Base-by-base conservation (phyloP, 164 flowering plant genomes). In the Tetracentron sinense region DNA sequence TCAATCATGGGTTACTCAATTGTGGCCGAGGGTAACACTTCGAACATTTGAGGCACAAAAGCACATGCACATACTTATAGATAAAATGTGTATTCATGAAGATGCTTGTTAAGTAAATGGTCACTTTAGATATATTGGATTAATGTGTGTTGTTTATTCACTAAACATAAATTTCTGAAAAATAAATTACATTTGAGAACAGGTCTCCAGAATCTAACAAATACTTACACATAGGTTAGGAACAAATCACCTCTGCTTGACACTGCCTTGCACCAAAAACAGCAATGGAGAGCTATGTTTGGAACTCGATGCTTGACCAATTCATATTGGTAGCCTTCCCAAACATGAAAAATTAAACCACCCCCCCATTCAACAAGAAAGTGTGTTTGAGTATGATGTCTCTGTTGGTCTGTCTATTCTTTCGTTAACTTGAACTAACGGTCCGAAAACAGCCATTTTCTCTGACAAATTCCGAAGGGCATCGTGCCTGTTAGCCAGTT, bases 401-500 rank as follows among this genome's bases (percentile, higher is more conserved):
- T 67, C 61, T 26, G 25, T 16, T n/a, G 21, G 52, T 19, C 27
- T 61, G 19, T 73, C 65, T 28, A 10, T 50, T 38, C 25, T 64
- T 55, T 65, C 63, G 23, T 25, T 20, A 25, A 46, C 35, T 46
- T 54, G 63, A n/a, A 58, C 19, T 20, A 55, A 48, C 21, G 72
- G 56, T 47, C 85, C 85, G 69, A 88, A 86, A 38, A 55, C 4
- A 8, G 78, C 73, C 96, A 90, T 88, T 74, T 81, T 85, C 59
- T 76, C 78, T 5, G 85, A 56, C 75, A 90, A 77, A 65, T 69
- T 79, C 56, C 58, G 57, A 65, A 88, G 74, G 12, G 75, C 78
- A 15, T 83, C 89, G 48, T 75, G 74, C 73, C 70, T 83, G 64
- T 84, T 88, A 21, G 93, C 90, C 66, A 92, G 72, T 77, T 88